Evolutionary conservation across 2,329 filamentous ascomycete genomes (phyloP).

Genomic region (Fusarium beomiforme): DNA sequence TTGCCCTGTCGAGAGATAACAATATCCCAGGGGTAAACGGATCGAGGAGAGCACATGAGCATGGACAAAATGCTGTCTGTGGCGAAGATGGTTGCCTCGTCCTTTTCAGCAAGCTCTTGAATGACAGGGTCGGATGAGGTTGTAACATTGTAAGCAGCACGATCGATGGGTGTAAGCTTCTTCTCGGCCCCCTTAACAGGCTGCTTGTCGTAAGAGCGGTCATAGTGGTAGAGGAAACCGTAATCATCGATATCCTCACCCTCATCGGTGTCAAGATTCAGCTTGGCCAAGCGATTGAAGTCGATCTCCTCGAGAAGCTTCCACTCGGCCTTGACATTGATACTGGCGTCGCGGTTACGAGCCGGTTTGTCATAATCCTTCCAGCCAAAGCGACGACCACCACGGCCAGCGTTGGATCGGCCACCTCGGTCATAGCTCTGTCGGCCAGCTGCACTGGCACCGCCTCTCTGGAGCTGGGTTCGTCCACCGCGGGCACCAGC

Average conservation of each 20-base stretch:
- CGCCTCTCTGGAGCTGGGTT: slow-evolving; percentile 75
- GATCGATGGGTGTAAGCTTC: slow-evolving; percentile 88
- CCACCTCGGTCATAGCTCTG: slow-evolving; percentile 74
- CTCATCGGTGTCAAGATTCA: slow-evolving; percentile 94
- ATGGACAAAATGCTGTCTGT: slow-evolving; percentile 98
- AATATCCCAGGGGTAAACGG: slow-evolving; percentile 98
- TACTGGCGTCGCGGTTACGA: slow-evolving; percentile 93
- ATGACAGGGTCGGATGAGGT: slow-evolving; percentile 96
- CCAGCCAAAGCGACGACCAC: slow-evolving; percentile 94
- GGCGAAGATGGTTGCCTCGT: slow-evolving; percentile 96
- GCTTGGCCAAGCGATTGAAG: slow-evolving; percentile 92
- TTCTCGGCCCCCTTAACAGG: slow-evolving; percentile 89
- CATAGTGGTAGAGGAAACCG: slow-evolving; percentile 98
- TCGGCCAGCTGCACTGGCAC: slow-evolving; percentile 68
- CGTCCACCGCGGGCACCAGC: slow-evolving; percentile 69
- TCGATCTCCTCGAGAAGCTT: slow-evolving; percentile 97
- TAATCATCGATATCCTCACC: slow-evolving; percentile 96
- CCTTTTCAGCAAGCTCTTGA: slow-evolving; percentile 94
- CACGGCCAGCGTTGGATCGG: slow-evolving; percentile 73
- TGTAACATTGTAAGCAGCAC: slow-evolving; percentile 97
- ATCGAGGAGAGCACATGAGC: slow-evolving; percentile 98
- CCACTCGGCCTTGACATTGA: slow-evolving; percentile 97
- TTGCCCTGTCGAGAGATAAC: slow-evolving; percentile 91
- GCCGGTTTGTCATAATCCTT: slow-evolving; percentile 99
- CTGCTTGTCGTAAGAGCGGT: slow-evolving; percentile 93